Evolutionary conservation across 2,329 filamentous ascomycete genomes (phyloP).

Genomic region (Ophiostoma sp.): DNA sequence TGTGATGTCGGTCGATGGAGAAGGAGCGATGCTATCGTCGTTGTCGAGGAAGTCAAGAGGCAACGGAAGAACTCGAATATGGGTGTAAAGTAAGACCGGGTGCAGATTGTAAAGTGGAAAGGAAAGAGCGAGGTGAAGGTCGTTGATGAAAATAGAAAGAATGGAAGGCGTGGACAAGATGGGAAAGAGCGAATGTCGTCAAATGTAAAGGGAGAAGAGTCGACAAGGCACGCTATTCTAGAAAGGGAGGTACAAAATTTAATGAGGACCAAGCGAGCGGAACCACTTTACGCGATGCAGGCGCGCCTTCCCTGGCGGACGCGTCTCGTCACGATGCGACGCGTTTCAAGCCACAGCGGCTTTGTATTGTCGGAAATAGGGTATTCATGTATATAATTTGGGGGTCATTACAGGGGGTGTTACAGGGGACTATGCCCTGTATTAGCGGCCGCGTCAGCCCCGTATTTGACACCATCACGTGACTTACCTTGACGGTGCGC

Average conservation of each 20-base stretch:
- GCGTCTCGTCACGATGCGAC: constrained; percentile 15
- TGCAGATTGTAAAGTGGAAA: background rate
- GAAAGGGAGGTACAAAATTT: constrained; percentile 20
- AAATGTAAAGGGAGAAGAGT: constrained; percentile 11
- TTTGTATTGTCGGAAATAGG: too few relatives aligned
- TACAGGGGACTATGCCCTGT: too few relatives aligned
- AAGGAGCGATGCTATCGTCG: background rate
- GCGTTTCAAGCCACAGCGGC: constrained; percentile 18
- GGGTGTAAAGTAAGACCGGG: background rate
- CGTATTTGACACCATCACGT: too few relatives aligned
- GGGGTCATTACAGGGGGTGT: too few relatives aligned
- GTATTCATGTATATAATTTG: too few relatives aligned
- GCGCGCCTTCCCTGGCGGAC: background rate
- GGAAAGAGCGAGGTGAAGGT: constrained; percentile 15
- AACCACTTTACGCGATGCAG: constrained; percentile 24
- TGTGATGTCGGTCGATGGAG: background rate
- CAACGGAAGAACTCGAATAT: background rate
- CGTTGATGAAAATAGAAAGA: constrained; percentile 10
- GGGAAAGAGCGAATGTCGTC: constrained; percentile 16
- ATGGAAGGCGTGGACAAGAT: background rate
- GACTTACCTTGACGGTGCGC: too few relatives aligned
- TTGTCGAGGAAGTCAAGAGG: background rate
- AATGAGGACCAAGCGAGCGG: constrained; percentile 11
- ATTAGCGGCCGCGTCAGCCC: too few relatives aligned
- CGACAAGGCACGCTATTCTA: constrained; percentile 20